Base-by-base conservation (phyloP, 306 rosid genomes). In the apple (Malus domestica) region DNA sequence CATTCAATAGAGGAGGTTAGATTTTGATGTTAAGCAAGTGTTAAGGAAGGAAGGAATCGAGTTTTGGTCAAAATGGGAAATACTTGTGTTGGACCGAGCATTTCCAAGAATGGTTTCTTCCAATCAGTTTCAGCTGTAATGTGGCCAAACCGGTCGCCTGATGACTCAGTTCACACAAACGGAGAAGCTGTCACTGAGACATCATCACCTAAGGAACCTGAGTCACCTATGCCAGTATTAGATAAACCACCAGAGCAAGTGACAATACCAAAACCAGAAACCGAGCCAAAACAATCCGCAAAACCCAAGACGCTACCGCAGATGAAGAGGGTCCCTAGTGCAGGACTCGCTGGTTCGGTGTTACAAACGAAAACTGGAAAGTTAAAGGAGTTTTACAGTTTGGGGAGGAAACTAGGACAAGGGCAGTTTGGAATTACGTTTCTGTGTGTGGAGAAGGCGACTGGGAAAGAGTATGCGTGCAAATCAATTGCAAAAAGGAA, bases 401-500 rank as follows among this genome's bases (percentile, higher is more conserved):
- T 93, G 74, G 98, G 99, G 76, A 90, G 77, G 81, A 92, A 87
- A 74, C 87, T 96, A 11, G 99, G 99, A 38, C 98, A 92, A 78
- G 99, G 99, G 60, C 99, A 96, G 74, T 96, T 92, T 38, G 99
- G 99, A 68, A 87, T 82, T 1, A 92, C 99, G 2, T 90, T 78
- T 81, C 78, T 90, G 77, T 96, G 99, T 20, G 82, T 90, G 71
- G 98, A 96, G 88, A 92, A 89, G 86, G 88, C 86, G 3, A 88
- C 97, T 0, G 98, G 99, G 12, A 75, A 69, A 20, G 89, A 96
- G 81, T 92, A 79, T 80, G 99, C 98, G 0, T 96, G 99, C 83
- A 96, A 96, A 79, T 90, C 94, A 19, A 92, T 96, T 80, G 99
- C 99, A 2, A 96, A 96, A 87, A 90, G 99, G 88, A 96, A 96